Evolutionary conservation across 495 filamentous ascomycete species (phyloP).

Genomic region (Annulohypoxylon stygium): DNA sequence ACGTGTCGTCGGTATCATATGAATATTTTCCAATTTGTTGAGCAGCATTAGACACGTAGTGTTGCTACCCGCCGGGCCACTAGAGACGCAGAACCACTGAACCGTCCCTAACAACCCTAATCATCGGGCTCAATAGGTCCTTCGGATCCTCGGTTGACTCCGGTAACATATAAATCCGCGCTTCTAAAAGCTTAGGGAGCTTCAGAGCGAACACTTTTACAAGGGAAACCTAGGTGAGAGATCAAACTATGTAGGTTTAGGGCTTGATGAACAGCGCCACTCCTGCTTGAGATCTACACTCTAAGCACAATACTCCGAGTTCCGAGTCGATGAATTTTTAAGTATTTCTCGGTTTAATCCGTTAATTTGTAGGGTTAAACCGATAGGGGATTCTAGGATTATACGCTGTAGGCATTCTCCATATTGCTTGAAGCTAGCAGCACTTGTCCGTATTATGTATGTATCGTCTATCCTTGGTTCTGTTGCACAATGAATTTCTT

Average conservation of each 20-base stretch:
- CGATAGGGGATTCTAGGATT: background rate
- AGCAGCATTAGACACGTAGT: background rate
- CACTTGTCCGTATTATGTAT: background rate
- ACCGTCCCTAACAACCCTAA: constrained; percentile 16
- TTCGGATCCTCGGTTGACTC: constrained; percentile 29
- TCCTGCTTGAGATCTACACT: constrained; percentile 10
- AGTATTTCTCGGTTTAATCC: background rate
- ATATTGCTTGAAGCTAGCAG: background rate
- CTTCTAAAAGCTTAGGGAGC: constrained; percentile 7
- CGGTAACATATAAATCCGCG: constrained; percentile 10
- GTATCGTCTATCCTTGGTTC: background rate
- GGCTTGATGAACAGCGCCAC: background rate
- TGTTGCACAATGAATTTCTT: background rate
- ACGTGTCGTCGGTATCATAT: constrained; percentile 26
- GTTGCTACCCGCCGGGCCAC: background rate
- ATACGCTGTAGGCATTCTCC: background rate
- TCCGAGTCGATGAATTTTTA: background rate
- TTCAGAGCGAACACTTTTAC: constrained; percentile 10
- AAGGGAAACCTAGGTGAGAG: constrained; percentile 22
- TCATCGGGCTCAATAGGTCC: constrained; percentile 25
- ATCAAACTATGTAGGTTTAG: background rate
- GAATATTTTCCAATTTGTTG: constrained; percentile 25
- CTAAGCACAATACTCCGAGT: constrained; percentile 3
- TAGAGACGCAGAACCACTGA: constrained; percentile 1
- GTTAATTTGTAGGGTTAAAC: background rate